Base-by-base conservation (phyloP, 2,329 filamentous ascomycete genomes). In the Penicillium rolfsii region DNA sequence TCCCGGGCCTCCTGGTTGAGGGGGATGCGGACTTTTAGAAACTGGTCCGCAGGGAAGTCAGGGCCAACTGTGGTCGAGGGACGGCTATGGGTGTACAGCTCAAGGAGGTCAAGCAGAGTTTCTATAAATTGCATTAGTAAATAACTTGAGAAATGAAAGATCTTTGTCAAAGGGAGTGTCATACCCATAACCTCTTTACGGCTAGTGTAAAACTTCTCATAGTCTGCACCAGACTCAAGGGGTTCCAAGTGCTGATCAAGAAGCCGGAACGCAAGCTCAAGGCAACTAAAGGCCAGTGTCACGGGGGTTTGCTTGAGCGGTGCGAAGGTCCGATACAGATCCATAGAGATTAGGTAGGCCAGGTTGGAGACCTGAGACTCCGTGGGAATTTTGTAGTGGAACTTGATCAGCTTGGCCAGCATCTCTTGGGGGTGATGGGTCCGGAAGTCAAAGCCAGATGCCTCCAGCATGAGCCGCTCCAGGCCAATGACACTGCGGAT, bases 241-340 rank as follows among this genome's bases (percentile, higher is more conserved):
- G 74, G 74, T 7, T 84, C 82, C 7, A 86, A 68, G 46, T 86
- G 83, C 41, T 82, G 80, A 53, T 83, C 84, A 36, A 85, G 82
- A 58, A 97, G 77, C 28, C 91, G 84, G 0, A 89, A 86, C 0
- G 93, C 89, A 38, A 98, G 85, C 77, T 97, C 93, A 11, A 96
- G 80, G 66, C 91, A 87, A 9, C 90, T 89, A 70, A 96, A 85
- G 0, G 91, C 91, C 84, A 97, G 89, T 14, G 91, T 90, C n/a
- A 90, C 87, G 0, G 91, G 91, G 0, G 89, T 91, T 70, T 96
- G 91, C 80, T 98, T 98, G 60, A 98, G 83, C 8, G 93, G 93
- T 0, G 92, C 89, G 76, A 95, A 96, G 0, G 95, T 99, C 73
- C 93, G 91, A 79, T 97, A 97, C 50, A 97, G 81, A 77, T 99